Evolutionary conservation across 2,329 filamentous ascomycete genomes (phyloP), one percentile per base, ranked within the genome.

Genomic region (Orbilia oligospora): DNA sequence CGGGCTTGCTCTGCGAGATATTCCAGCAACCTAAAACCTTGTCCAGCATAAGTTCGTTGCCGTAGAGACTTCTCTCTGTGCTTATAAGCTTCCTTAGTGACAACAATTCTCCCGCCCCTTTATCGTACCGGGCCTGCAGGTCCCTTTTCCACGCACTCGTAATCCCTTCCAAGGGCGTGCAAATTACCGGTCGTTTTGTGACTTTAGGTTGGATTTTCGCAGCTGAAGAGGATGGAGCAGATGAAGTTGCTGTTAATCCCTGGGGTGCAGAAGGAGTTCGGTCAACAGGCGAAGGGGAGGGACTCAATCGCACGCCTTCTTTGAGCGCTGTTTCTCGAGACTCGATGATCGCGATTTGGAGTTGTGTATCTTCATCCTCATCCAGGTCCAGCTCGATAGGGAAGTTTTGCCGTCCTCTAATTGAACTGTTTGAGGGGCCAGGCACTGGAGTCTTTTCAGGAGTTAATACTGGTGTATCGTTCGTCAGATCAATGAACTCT

Each of bases 401-500:
- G 5, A 9, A 0, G 44, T 8, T 22, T 49, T 1, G 9, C 18
- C 8, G 12, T 18, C 30, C 53, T 5, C 2, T 38, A 16, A 22
- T 16, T 18, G 22, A 1, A 44, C 14, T 61, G 22, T 24, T 44
- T 44, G 24, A 22, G 24, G 56, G 33, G 6, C 51, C 20, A 12
- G 24, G 30, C 10, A 2, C 27, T 24, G 16, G 27, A n/a, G 16
- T 12, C 16, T 14, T 53, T 14, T 9, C n/a, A 8, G 48, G 49
- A n/a, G 61, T 36, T 8, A 1, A 44, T 6, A 22, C 6, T 0
- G 76, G 72, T 6, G 73, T 24, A 49, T 81, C 80, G 5, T 80
- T 73, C 1, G 80, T 81, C 22, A 81, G 80, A 18, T 81, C 80
- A 56, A 81, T 81, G 18, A 80, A 51, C 16, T 67, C 41, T 3